Evolutionary conservation across 192 early-diverging fungal species (phyloP).

Genomic region (Coemansia sp.): DNA sequence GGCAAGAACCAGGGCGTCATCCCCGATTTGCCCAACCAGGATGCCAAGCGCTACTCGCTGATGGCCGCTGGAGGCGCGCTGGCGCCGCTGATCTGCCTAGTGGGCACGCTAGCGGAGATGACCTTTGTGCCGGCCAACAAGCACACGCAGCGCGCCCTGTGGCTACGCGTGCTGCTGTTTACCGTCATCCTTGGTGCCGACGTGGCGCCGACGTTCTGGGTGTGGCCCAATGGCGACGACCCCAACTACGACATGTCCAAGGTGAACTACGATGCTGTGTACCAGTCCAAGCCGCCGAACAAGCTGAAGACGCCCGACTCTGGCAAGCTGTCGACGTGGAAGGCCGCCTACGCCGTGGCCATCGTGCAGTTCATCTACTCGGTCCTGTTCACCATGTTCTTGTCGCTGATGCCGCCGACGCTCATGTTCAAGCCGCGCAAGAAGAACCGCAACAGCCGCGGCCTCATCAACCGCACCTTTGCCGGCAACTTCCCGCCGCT

Average conservation of each 20-base stretch:
- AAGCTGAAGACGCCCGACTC: conserved; percentile 26
- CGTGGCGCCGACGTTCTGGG: conserved; percentile 65
- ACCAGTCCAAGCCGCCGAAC: conserved; percentile 37
- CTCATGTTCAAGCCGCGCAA: conserved; percentile 61
- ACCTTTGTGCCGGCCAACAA: conserved; percentile 68
- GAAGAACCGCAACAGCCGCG: conserved; percentile 59
- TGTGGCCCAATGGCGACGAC: conserved; percentile 53
- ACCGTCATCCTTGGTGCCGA: conserved; percentile 65
- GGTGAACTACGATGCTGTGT: conserved; percentile 28
- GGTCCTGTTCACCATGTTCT: conserved; percentile 64
- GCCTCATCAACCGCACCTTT: conserved; percentile 66
- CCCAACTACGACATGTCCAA: conserved; percentile 49
- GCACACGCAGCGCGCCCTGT: conserved; percentile 61
- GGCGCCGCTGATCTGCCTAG: conserved; percentile 68
- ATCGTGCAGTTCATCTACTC: conserved; percentile 72
- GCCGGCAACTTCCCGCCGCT: conserved; percentile 77
- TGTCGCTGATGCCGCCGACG: conserved; percentile 70
- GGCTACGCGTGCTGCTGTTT: conserved; percentile 60
- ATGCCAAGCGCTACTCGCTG: conserved; percentile 63
- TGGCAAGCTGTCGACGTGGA: conserved; percentile 30
- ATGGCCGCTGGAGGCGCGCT: conserved; percentile 72
- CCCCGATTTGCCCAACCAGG: conserved; percentile 40
- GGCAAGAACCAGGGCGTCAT: conserved; percentile 46
- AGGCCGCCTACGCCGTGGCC: conserved; percentile 62
- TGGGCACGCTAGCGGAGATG: conserved; percentile 70